Conservation (phyloP, 2,329 filamentous ascomycete genomes). For the Huntiella bhutanensis region DNA sequence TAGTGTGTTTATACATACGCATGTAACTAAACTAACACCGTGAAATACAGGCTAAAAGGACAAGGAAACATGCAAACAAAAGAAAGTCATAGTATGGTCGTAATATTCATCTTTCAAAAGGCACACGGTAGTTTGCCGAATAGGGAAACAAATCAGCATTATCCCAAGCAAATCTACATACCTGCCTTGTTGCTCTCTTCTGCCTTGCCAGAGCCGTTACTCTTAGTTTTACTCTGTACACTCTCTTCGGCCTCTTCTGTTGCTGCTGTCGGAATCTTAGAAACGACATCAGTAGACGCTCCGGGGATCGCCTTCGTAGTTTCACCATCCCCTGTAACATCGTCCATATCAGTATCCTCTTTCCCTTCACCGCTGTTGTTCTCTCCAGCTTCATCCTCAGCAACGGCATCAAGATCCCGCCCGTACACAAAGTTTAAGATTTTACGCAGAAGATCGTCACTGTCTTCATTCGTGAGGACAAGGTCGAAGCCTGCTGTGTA, state of each 20-base stretch:
- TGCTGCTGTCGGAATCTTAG: neutral
- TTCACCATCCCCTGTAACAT: neutral
- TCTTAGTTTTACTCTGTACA: neutral
- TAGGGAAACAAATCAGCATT: constrained; percentile 1
- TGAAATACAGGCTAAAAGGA: too few species aligned
- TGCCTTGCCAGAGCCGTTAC: neutral
- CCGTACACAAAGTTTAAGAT: constrained; percentile 17
- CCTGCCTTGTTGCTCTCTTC: neutral
- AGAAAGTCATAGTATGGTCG: neutral
- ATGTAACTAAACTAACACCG: too few species aligned
- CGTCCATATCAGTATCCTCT: constrained; percentile 7
- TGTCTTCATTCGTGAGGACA: constrained; percentile 16
- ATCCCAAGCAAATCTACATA: neutral
- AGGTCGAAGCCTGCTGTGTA: constrained; percentile 9
- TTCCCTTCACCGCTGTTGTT: neutral
- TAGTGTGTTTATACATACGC: too few species aligned
- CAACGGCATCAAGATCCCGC: constrained; percentile 1
- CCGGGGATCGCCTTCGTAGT: neutral
- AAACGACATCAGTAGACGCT: neutral
- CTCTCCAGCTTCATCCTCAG: neutral
- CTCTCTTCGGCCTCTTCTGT: neutral
- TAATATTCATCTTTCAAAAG: neutral
- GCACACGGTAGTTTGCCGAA: neutral
- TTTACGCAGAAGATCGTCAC: constrained; percentile 13
- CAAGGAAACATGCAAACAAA: too few species aligned